phyloP scores from a whole-genome alignment of 2,329 filamentous ascomycete species.

The Alternaria solani region DNA sequence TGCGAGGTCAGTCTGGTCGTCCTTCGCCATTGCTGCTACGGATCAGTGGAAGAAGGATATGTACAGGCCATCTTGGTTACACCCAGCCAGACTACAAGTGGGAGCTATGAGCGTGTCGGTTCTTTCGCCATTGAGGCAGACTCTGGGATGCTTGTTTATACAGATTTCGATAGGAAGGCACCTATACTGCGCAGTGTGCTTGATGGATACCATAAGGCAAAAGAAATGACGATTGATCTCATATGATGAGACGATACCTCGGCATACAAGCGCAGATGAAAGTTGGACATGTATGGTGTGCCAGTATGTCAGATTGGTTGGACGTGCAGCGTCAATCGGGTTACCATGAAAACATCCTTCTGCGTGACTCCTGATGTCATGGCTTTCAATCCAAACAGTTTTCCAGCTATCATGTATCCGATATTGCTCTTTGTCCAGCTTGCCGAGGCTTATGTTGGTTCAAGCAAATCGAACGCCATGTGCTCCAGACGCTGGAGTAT shows the following conservation, averaged over 20 bases:
- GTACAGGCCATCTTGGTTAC: not conserved
- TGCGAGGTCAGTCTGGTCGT: not conserved
- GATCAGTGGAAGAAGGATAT: not conserved
- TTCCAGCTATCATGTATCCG: no score
- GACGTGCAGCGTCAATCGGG: no score
- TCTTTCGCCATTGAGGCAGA: not conserved
- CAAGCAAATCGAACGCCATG: not conserved
- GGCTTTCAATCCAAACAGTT: no score
- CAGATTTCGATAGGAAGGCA: not conserved
- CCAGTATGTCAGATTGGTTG: no score
- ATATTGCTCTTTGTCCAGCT: no score
- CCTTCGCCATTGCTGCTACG: not conserved
- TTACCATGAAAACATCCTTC: no score
- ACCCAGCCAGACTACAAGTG: not conserved
- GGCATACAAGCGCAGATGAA: no score
- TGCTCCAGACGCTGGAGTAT: not conserved
- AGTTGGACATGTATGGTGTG: no score
- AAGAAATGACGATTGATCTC: not conserved
- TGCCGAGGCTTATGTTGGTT: no score
- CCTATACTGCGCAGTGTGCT: not conserved
- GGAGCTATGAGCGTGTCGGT: not conserved
- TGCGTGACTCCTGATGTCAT: no score
- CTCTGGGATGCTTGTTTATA: not conserved
- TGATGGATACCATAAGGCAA: not conserved
- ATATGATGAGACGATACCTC: not conserved